Evolutionary conservation across 1,284 basidiomycete genomes (phyloP), one percentile per base, ranked within the genome.

Genomic region (Cutaneotrichosporon cavernicola): DNA sequence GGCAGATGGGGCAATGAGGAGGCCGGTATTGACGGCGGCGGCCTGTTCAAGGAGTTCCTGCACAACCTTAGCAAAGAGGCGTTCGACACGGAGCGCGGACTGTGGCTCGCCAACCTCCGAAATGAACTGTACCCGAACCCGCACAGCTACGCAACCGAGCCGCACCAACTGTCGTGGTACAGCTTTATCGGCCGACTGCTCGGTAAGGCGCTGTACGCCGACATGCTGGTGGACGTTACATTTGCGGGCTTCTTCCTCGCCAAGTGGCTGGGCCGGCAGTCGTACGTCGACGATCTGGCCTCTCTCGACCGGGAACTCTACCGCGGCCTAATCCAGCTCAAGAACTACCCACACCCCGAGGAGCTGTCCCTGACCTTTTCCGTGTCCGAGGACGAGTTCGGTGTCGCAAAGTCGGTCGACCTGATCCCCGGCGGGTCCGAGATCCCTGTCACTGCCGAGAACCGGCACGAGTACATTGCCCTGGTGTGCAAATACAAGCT

Each of bases 1-100:
- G 16, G 18, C 52, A 53, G 52, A 36, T 78, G 69, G 59, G 80
- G 70, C 9, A 69, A 62, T 16, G 70, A 73, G 62, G 79, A 81
- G 63, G 66, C 69, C 4, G 77, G 79, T 16, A 77, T 79, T 38
- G 95, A 99, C 72, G 96, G 96, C 1, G 95, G 97, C 3, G 96
- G 97, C 0, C 87, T 99, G 9, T 98, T 97, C 83, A 99, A 99
- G 77, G 97, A 98, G 80, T 97, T 99, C 74, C 86, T 99, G 73
- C 98, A 94, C n/a, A 90, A 89, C 14, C 79, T 97, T 22, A 89
- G 88, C 61, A 93, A 91, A 73, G 94, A 98, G 77, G 95, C 91
- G 0, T 98, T 99, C 69, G 93, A 99, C 73, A 90, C 90, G 0
- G 88, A 98, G 74, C 87, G 93, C 18, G 97, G 97, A 2, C 82